A percentile compares a stretch with the other conserved stretches of the same genome.
Conservation (phyloP, 306 rosid genomes). For the Vigna radiata region DNA sequence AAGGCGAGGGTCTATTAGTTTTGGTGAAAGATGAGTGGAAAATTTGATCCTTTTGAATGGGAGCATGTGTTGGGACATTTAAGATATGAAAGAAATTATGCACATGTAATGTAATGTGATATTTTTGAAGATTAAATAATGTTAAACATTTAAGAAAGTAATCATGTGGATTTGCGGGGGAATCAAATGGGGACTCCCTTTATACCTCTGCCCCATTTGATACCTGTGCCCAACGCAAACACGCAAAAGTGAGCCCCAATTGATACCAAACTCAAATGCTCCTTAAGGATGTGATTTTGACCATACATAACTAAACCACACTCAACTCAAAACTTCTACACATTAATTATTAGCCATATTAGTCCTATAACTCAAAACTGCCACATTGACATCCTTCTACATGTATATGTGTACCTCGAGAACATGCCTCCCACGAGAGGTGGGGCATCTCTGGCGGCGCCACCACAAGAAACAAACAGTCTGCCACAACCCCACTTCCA, state of each 20-base stretch:
- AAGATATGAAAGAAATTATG: slow-evolving; percentile 29
- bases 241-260: slow-evolving; percentile 40
- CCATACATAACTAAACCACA: slow-evolving; percentile 37
- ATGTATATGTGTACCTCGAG: slow-evolving; percentile 28
- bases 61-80: neutral
- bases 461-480: slow-evolving; percentile 38
- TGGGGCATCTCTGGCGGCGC: slow-evolving; percentile 41
- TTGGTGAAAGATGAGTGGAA: neutral
- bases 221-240: slow-evolving; percentile 23
- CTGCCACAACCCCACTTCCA: slow-evolving; percentile 43
- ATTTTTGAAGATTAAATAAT: neutral
- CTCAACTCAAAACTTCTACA: no score
- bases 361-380: no score
- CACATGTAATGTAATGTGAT: neutral
- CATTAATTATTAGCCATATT: no score
- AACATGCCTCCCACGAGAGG: slow-evolving; percentile 46
- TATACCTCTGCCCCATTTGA: slow-evolving; percentile 40
- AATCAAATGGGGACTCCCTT: slow-evolving; percentile 26
- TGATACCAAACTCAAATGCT: slow-evolving; percentile 40
- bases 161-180: slow-evolving; percentile 28
- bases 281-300: slow-evolving; percentile 23
- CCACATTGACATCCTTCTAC: slow-evolving; percentile 45
- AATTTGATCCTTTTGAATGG: slow-evolving; percentile 16
- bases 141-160: neutral
- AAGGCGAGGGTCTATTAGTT: neutral